Percentiles rank a stretch among this genome's conserved stretches.
phyloP scores from a whole-genome alignment of 371 early-diverging fungal species.

The Rhizomucor pusillus region DNA sequence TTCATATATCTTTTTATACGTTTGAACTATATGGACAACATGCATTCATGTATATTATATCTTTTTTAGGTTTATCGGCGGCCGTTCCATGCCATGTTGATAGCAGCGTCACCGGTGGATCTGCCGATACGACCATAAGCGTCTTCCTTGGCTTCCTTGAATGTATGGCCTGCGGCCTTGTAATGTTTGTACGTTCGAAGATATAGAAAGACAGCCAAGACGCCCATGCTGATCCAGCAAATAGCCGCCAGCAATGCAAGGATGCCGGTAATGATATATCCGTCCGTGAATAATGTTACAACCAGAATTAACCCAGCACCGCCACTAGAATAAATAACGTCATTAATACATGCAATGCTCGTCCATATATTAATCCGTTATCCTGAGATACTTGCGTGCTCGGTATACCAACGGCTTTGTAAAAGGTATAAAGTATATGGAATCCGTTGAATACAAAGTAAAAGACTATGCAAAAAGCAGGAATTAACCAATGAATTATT shows the following conservation, averaged over 20 bases:
- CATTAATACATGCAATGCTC: not conserved
- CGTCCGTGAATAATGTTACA: slow-evolving; percentile 68
- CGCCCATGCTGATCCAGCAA: slow-evolving; percentile 65
- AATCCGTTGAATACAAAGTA: slow-evolving; percentile 86
- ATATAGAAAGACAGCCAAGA: slow-evolving; percentile 58
- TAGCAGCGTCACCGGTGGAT: slow-evolving; percentile 49
- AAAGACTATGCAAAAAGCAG: slow-evolving; percentile 44
- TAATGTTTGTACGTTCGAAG: slow-evolving; percentile 72
- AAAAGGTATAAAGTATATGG: slow-evolving; percentile 76
- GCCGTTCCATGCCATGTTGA: slow-evolving; percentile 51
- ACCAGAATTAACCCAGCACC: slow-evolving; percentile 81
- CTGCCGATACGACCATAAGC: slow-evolving; percentile 56
- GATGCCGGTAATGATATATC: slow-evolving; percentile 64
- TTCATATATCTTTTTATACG: no score
- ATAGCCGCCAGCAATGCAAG: slow-evolving; percentile 68
- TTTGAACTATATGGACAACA: no score
- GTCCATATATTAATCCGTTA: not conserved
- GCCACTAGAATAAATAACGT: slow-evolving; percentile 50
- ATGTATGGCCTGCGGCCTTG: slow-evolving; percentile 78
- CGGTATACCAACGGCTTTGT: slow-evolving; percentile 87
- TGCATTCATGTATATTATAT: no score
- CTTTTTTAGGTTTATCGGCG: slow-evolving; percentile 15
- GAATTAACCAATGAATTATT: not conserved
- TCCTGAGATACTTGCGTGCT: slow-evolving; percentile 45
- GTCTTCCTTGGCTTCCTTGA: slow-evolving; percentile 79